Base-by-base conservation (phyloP, 495 filamentous ascomycete species). In the Staphylotrichum longicolle region DNA sequence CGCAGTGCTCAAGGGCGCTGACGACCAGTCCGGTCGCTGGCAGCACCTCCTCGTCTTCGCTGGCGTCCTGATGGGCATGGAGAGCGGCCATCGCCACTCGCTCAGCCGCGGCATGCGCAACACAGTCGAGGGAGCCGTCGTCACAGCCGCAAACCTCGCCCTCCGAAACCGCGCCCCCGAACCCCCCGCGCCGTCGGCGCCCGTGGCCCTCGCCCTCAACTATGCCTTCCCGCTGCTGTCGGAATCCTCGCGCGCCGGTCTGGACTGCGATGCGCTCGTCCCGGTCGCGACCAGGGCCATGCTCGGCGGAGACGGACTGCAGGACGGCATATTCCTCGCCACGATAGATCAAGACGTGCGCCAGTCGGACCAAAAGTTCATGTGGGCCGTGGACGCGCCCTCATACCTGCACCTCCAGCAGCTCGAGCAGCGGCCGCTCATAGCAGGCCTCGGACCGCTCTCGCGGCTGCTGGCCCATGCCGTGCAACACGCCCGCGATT, bases 1-100 rank as follows among this genome's bases (percentile, higher is more conserved):
- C 62, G 91, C 92, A 0, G 82, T 96, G 2, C 83, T 91, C 27
- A 87, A 86, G 68, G 93, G 94, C 10, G 86, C 91, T 4, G 91
- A 98, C 69, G 88, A 93, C 11, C 82, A 84, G 63, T 92, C 91
- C 3, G 88, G 85, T 51, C 78, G 91, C 73, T 97, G 93, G 94
- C 86, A 91, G 75, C 94, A 98, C 75, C 68, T 91, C 33, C 78
- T 96, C 32, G 80, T 93, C 3, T 82, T 98, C 8, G 85, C 83
- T 3, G 94, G 94, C 11, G 77, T 98, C 11, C 69, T 98, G 65
- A 82, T 93, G 66, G 94, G 91, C 44, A 89, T 92, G 70, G 88
- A 92, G 63, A 80, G 81, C 41, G 82, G 86, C 63, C 83, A 89
- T 51, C 77, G 86, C 62, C 80, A 79, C 61, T 85, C 84, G 4